phyloP scores from a whole-genome alignment of 306 rosid species.

The Astragalus membranaceus region DNA sequence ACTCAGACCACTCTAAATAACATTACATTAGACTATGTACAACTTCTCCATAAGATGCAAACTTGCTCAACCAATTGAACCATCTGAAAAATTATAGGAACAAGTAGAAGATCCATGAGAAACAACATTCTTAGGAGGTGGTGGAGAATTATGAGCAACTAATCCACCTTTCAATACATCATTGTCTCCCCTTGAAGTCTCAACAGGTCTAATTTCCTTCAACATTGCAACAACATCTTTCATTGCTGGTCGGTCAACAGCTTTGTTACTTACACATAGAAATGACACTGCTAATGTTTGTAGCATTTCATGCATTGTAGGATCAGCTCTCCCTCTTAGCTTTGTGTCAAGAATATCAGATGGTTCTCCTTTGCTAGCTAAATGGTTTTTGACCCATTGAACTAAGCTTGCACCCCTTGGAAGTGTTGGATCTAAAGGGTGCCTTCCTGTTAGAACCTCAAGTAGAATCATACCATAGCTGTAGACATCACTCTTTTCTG shows the following conservation, averaged over 20 bases:
- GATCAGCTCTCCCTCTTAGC: slow-evolving; percentile 71
- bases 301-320: slow-evolving; percentile 84
- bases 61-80: slow-evolving; percentile 30
- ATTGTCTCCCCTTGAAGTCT: slow-evolving; percentile 33
- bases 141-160: slow-evolving; percentile 31
- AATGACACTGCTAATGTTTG: slow-evolving; percentile 82
- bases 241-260: slow-evolving; percentile 74
- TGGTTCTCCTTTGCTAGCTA: slow-evolving; percentile 46
- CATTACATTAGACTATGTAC: slow-evolving; percentile 34
- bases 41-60: slow-evolving; percentile 18
- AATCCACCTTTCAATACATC: slow-evolving; percentile 40
- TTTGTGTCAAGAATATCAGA: slow-evolving; percentile 68
- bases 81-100: slow-evolving; percentile 78
- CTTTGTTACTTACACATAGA: slow-evolving; percentile 49
- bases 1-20: slow-evolving; percentile 13
- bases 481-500: slow-evolving; percentile 84
- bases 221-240: slow-evolving; percentile 93
- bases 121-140: slow-evolving; percentile 42
- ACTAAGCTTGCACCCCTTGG: slow-evolving; percentile 72
- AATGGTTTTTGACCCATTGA: slow-evolving; percentile 85
- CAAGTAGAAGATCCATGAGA: slow-evolving; percentile 63
- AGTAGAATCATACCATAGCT: slow-evolving; percentile 80
- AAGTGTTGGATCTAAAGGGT: slow-evolving; percentile 88
- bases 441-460: slow-evolving; percentile 88
- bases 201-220: slow-evolving; percentile 63